Base-by-base conservation (phyloP, 495 filamentous ascomycete species). In the Apodospora peruviana region DNA sequence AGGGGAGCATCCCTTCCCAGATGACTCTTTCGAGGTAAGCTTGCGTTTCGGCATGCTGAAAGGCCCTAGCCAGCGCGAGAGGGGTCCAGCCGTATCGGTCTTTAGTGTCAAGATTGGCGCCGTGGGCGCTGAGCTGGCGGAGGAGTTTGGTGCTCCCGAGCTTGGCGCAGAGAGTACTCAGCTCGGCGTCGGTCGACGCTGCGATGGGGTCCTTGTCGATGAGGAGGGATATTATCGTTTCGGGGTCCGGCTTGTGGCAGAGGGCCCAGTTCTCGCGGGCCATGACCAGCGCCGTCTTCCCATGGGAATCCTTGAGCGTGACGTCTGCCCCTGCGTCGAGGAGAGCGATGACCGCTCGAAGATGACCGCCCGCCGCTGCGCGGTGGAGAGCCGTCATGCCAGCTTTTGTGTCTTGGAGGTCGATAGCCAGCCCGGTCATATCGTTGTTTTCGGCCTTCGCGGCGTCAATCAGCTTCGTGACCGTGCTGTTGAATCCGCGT, bases 341-440 rank as follows among this genome's bases (percentile, higher is more conserved):
- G 11, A 61, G 42, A 12, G 40, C 40, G 1, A 11, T 36, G 0
- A 63, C 60, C 29, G 39, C 50, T 5, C 27, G 27, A 11, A 35
- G 16, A 42, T 62, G 53, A 21, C 58, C 63, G 32, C 40, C 21
- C 45, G 47, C 27, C 9, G 60, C 45, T 16, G 63, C 63, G 22
- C 53, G 61, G 45, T 66, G 63, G 24, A 66, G 55, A 4, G 63
- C 38, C 12, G 58, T 62, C 48, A 52, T 50, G 5, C 54, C 43
- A 9, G 59, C 54, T 18, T 49, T 53, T 8, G 43, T 42, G 41
- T 64, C 57, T 2, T 23, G 43, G 4, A 37, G 17, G 42, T 61
- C 36, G 40, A 58, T 34, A 27, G n/a, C 19, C 5, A 56, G 47
- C 7, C 27, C 14, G 35, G 2, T 23, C 37, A 10, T 18, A 7